A percentile compares a stretch with the other conserved stretches of the same genome.
Conservation (phyloP, 306 rosid species). For the Carpinus viminea region DNA sequence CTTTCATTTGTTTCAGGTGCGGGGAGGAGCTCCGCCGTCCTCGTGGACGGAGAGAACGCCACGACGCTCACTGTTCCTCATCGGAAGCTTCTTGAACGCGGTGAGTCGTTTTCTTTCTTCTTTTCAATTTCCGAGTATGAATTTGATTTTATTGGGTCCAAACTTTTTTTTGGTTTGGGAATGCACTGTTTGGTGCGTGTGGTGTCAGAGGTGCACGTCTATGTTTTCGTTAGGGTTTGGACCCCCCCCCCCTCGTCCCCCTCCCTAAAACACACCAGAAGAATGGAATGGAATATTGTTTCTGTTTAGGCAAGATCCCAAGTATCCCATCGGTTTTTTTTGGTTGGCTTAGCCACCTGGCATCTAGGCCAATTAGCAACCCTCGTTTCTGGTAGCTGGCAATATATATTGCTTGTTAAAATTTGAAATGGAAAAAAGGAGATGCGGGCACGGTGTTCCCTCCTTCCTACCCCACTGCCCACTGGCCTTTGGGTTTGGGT, state of each 20-base stretch:
- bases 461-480: background rate
- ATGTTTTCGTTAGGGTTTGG: constrained; percentile 14
- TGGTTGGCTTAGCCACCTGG: background rate
- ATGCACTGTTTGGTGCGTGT: background rate
- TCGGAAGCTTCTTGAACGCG: constrained; percentile 64
- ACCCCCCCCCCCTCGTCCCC: background rate
- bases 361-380: background rate
- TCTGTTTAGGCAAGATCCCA: background rate
- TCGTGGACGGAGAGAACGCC: constrained; percentile 10
- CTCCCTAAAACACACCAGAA: background rate
- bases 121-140: no score
- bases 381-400: background rate
- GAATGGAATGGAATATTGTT: background rate
- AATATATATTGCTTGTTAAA: no score
- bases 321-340: background rate
- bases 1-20: constrained; percentile 27
- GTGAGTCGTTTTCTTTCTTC: background rate
- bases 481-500: background rate
- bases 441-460: background rate
- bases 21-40: background rate
- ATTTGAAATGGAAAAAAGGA: background rate
- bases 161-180: no score
- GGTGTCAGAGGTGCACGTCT: constrained; percentile 47
- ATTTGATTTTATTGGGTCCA: background rate
- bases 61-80: constrained; percentile 28